These are phyloP conservation scores for Thecaphora thlaspeos DNA, from an alignment of 1,284 basidiomycete genomes.

Conservation along the genomic window DNA sequence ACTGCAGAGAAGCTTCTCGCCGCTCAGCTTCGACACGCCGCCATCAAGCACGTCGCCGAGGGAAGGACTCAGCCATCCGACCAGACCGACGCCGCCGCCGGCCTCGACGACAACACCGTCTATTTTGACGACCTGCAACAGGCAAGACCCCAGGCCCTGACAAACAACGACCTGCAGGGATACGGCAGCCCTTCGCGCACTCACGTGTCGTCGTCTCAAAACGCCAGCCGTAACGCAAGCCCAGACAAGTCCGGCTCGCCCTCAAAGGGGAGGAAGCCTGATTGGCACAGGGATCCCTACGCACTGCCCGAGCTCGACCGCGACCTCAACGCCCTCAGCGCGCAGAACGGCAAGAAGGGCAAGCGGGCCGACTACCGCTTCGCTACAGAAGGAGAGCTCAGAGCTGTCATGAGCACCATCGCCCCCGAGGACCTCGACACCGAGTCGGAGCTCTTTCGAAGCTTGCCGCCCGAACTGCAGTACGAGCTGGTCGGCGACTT, in stretches of 20 bases:
- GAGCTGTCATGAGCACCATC: slow-evolving; percentile 48
- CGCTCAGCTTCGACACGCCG: slow-evolving; percentile 87
- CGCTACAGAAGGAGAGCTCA: slow-evolving; percentile 52
- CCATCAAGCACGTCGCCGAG: slow-evolving; percentile 67
- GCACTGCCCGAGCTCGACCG: slow-evolving; percentile 50
- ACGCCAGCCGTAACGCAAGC: slow-evolving; percentile 3
- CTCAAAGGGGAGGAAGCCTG: slow-evolving; percentile 53
- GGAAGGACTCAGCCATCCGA: slow-evolving; percentile 7
- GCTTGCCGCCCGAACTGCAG: slow-evolving; percentile 90
- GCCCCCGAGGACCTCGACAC: slow-evolving; percentile 54
- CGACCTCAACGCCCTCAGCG: slow-evolving; percentile 31
- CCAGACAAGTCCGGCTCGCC: slow-evolving; percentile 58
- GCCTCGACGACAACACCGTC: slow-evolving; percentile 61
- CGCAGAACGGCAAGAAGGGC: slow-evolving; percentile 22
- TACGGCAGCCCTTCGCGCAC: background rate
- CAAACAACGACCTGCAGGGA: slow-evolving; percentile 69
- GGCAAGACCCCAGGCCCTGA: slow-evolving; percentile 11
- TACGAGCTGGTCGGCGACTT: slow-evolving; percentile 98
- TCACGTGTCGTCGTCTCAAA: no score
- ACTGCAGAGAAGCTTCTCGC: slow-evolving; percentile 80
- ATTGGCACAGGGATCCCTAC: slow-evolving; percentile 55
- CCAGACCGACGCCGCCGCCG: slow-evolving; percentile 2
- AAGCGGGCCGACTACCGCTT: slow-evolving; percentile 50
- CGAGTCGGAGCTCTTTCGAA: slow-evolving; percentile 66
- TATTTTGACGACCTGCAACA: slow-evolving; percentile 41